Conservation (phyloP, 2,329 filamentous ascomycete genomes). For the Venturia effusa region DNA sequence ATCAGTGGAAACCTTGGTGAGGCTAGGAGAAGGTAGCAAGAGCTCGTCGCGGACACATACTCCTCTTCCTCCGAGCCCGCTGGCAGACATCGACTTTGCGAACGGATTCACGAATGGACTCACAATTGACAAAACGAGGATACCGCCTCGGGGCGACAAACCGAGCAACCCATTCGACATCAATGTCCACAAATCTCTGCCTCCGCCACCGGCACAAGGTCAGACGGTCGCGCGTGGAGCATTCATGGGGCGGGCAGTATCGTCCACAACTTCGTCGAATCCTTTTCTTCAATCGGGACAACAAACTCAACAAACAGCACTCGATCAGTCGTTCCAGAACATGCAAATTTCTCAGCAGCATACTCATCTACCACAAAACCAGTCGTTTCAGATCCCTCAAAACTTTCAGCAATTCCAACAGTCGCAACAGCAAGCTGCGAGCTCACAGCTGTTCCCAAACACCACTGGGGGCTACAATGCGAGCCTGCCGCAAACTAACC, state of each 20-base stretch:
- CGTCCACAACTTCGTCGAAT: conserved; percentile 46
- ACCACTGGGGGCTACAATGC: conserved; percentile 55
- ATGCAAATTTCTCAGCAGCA: conserved; percentile 48
- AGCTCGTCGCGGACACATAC: conserved; percentile 22
- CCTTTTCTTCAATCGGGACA: conserved; percentile 47
- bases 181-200: conserved; percentile 28
- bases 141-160: conserved; percentile 17
- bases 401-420: conserved; percentile 32
- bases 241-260: conserved; percentile 16
- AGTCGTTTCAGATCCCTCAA: conserved; percentile 65
- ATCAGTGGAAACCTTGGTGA: conserved; percentile 73
- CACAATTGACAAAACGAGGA: conserved; percentile 28
- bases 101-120: conserved; percentile 27
- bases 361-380: conserved; percentile 39
- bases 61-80: conserved; percentile 30
- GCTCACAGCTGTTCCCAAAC: conserved; percentile 60
- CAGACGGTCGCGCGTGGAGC: conserved; percentile 18
- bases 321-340: conserved; percentile 64
- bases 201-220: conserved; percentile 19
- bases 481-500: conserved; percentile 26
- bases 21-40: conserved; percentile 64
- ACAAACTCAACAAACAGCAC: conserved; percentile 21
- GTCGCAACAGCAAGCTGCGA: conserved; percentile 20
- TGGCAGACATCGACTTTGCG: conserved; percentile 26
- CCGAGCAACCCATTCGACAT: conserved; percentile 25